A percentile compares a stretch with the other conserved stretches of the same genome.
Conservation (phyloP, 805 yeast genomes). For the Kuraishia ogatae region DNA sequence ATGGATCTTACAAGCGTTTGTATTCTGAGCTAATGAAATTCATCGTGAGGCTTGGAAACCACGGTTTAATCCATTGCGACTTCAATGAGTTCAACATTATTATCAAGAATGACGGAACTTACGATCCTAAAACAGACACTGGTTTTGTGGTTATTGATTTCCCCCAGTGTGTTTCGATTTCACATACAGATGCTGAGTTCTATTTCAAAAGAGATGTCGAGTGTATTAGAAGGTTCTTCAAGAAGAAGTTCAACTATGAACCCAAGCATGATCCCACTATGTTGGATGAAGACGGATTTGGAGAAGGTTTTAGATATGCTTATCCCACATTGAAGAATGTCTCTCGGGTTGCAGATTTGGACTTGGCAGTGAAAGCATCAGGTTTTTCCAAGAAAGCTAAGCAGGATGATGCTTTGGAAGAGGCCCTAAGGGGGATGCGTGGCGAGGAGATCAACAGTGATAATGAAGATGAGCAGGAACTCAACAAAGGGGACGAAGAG, state of each 20-base stretch:
- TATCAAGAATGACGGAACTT: conserved; percentile 49
- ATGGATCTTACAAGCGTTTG: conserved; percentile 57
- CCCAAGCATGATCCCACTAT: conserved; percentile 62
- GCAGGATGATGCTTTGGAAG: conserved; percentile 60
- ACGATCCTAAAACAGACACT: conserved; percentile 38
- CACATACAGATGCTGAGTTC: conserved; percentile 79
- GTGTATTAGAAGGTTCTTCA: conserved; percentile 79
- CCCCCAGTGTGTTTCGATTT: conserved; percentile 95
- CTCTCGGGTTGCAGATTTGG: conserved; percentile 57
- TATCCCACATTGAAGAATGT: conserved; percentile 81
- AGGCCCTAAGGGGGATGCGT: conserved; percentile 66
- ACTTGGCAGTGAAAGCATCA: conserved; percentile 84
- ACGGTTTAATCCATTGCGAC: conserved; percentile 95
- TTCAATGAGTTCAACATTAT: conserved; percentile 95
- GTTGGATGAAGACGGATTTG: conserved; percentile 74
- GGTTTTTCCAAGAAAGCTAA: conserved; percentile 51
- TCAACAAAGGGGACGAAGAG: conserved; percentile 18
- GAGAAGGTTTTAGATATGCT: conserved; percentile 68
- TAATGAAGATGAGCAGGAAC: conserved; percentile 6
- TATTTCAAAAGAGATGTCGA: conserved; percentile 91
- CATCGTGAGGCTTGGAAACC: conserved; percentile 72
- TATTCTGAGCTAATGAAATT: conserved; percentile 85
- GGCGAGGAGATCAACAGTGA: conserved; percentile 23
- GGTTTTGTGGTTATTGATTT: conserved; percentile 93
- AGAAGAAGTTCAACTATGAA: conserved; percentile 62